Conservation (phyloP, 371 early-diverging fungal genomes). For the Saksenaea oblongispora region DNA sequence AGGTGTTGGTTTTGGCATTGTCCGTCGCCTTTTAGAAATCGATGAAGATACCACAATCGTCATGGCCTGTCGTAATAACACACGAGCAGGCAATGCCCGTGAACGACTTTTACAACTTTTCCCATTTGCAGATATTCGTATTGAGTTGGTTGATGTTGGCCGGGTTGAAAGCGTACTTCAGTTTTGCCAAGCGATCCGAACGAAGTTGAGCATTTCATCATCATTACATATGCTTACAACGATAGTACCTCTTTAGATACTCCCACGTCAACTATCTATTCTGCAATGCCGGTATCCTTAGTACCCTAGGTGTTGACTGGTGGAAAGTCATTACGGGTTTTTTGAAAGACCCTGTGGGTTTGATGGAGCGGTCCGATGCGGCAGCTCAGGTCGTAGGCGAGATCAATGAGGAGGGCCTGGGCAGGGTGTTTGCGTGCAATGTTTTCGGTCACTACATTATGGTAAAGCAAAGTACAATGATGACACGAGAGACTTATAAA, state of each 20-base stretch:
- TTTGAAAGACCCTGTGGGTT: conserved; percentile 56
- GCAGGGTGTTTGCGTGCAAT: conserved; percentile 80
- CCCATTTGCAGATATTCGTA: conserved; percentile 43
- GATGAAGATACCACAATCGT: conserved; percentile 50
- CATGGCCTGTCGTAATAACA: conserved; percentile 74
- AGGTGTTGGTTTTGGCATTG: conserved; percentile 80
- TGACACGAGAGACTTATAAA: background rate
- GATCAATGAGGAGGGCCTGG: conserved; percentile 68
- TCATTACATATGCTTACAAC: background rate
- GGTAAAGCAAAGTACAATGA: conserved; percentile 29
- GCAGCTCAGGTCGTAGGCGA: conserved; percentile 62
- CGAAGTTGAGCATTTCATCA: conserved; percentile 19
- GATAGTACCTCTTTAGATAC: conserved; percentile 29
- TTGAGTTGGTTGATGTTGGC: conserved; percentile 61
- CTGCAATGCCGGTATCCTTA: conserved; percentile 84
- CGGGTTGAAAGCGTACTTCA: conserved; percentile 46
- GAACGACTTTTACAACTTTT: conserved; percentile 41
- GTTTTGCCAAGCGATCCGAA: conserved; percentile 24
- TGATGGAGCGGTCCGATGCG: conserved; percentile 70
- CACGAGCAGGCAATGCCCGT: conserved; percentile 61
- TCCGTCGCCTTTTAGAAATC: conserved; percentile 57
- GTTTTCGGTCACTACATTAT: conserved; percentile 90
- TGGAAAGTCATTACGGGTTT: conserved; percentile 42
- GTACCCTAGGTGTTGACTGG: conserved; percentile 57
- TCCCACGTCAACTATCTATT: conserved; percentile 65